Conservation (phyloP, 805 yeast genomes). For the Metschnikowia shivogae region DNA sequence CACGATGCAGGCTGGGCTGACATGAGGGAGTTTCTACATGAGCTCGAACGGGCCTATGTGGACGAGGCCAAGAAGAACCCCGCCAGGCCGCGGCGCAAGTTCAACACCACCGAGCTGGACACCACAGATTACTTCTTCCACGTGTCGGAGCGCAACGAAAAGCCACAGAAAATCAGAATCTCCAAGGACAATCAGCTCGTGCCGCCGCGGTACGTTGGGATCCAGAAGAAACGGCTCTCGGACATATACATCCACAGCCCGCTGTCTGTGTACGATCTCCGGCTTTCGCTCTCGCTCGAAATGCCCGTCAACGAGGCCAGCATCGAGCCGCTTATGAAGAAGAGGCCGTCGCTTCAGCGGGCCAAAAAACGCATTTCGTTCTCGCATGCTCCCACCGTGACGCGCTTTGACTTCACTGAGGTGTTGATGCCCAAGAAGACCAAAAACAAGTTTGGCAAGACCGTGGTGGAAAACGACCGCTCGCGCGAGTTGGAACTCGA, state of each 20-base stretch:
- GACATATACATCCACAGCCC: conserved; percentile 73
- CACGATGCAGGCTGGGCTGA: conserved; percentile 60
- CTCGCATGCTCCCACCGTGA: conserved; percentile 68
- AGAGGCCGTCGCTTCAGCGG: conserved; percentile 54
- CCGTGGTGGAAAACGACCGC: conserved; percentile 33
- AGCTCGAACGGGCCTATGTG: conserved; percentile 48
- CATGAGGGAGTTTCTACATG: conserved; percentile 49
- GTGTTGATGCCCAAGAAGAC: conserved; percentile 39
- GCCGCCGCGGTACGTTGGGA: conserved; percentile 67
- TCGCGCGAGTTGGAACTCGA: conserved; percentile 40
- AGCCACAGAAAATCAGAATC: conserved; percentile 61
- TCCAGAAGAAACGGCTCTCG: conserved; percentile 70
- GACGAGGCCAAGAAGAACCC: conserved; percentile 30
- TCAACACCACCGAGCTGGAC: conserved; percentile 57
- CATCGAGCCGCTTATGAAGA: conserved; percentile 47
- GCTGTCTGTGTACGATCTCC: conserved; percentile 68
- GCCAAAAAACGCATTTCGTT: conserved; percentile 71
- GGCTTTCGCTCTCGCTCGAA: conserved; percentile 75
- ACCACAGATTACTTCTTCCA: conserved; percentile 60
- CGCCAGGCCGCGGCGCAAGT: conserved; percentile 43
- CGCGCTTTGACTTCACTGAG: conserved; percentile 68
- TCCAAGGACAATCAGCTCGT: conserved; percentile 55
- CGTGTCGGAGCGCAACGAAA: conserved; percentile 58
- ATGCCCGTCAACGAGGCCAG: conserved; percentile 61
- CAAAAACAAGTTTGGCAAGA: conserved; percentile 36